Base-by-base conservation (phyloP, 1,284 basidiomycete genomes). In the Phlebopus sp. region DNA sequence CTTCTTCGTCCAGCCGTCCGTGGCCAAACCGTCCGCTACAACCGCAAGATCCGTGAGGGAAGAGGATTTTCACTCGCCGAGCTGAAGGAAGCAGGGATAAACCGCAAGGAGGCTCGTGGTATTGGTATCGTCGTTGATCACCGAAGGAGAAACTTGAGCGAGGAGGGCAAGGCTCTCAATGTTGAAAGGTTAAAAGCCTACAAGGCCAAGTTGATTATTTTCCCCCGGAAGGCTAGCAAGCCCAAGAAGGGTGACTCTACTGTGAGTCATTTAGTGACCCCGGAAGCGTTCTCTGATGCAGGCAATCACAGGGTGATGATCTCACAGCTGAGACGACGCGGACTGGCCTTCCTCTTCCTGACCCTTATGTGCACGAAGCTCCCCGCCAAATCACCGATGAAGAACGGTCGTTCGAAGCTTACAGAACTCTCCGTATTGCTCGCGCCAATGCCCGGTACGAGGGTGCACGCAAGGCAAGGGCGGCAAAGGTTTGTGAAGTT, bases 71-170 rank as follows among this genome's bases (percentile, higher is more conserved):
- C 96, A 57, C 73, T 92, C 48, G 83, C 84, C 53, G 96, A 99
- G 76, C 81, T 99, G 70, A 97, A 96, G 82, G 92, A 90, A 69
- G 97, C 96, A 56, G 97, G 97, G 52, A 82, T 99, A 69, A 86
- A 89, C 64, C 86, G 83, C 76, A 98, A 97, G 79, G 87, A 94
- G 76, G 97, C 97, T 37, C 83, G 86, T 55, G 85, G 90, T 63
- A 75, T 99, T 63, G 96, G 96, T 55, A 92, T 99, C 65, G 87
- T 92, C 56, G 93, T 98, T 59, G 96, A 99, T 76, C 94, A 97
- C 81, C 83, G 96, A 72, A 86, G 97, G 78, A 85, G 93, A 72
- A 97, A 97, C 79, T 72, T 94, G 76, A 94, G 90, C 68, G 96
- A 97, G 79, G 96, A 99, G 84, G 91, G 92, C 69, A 93, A 97